phyloP scores from a whole-genome alignment of 2,329 filamentous ascomycete species.

The Fusarium sp. region DNA sequence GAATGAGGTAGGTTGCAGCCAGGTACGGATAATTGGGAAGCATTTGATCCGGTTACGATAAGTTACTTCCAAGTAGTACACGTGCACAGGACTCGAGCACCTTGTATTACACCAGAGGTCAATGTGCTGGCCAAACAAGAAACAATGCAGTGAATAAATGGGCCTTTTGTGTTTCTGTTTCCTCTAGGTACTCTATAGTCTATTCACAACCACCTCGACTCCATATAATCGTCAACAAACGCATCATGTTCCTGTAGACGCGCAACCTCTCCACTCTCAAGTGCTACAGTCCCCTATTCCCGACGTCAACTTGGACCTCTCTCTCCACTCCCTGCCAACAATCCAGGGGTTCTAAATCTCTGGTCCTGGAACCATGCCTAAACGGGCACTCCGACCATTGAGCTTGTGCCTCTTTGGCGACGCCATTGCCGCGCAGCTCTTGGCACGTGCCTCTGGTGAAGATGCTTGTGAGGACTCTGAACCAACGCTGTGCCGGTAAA shows the following conservation, averaged over 20 bases:
- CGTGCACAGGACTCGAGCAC: neutral
- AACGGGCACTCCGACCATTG: neutral
- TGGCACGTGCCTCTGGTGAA: neutral
- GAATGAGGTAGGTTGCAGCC: neutral
- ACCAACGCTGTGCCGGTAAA: neutral
- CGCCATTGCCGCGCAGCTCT: constrained; percentile 4
- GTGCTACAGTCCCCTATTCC: neutral
- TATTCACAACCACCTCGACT: neutral
- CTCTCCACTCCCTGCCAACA: neutral
- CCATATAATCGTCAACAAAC: neutral
- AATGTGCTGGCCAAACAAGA: neutral
- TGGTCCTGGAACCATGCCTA: constrained; percentile 4
- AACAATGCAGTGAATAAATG: neutral
- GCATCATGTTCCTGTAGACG: neutral
- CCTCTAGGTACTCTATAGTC: neutral
- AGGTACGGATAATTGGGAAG: neutral
- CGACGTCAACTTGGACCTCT: neutral
- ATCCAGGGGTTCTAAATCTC: neutral
- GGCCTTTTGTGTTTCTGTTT: neutral
- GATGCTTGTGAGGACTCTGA: neutral
- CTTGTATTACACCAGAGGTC: neutral
- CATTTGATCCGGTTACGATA: neutral
- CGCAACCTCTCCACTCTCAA: neutral
- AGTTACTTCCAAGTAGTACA: neutral
- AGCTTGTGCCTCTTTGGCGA: neutral